Percentiles rank a stretch among this genome's conserved stretches.
phyloP scores from a whole-genome alignment of 176 grass and related monocot genomes.

The Hordeum vulgare region MorexV3_pseudomolecules_assembly NC_058522.1:1965869-1966368 shows the following conservation, averaged over 20 bases:
- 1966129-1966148: no score
- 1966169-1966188: no score
- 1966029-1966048: neutral
- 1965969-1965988: no score
- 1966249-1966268: no score
- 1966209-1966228: neutral
- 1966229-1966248: neutral
- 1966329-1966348: neutral
- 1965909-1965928: no score
- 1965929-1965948: no score
- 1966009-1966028: neutral
- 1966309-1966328: neutral
- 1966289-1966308: neutral
- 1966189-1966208: neutral
- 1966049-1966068: neutral
- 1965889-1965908: accelerated
- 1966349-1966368: neutral
- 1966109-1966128: no score
- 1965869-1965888: no score
- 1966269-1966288: neutral
- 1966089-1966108: neutral
- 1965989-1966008: neutral
- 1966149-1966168: no score
- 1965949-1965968: no score
- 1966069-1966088: neutral